phyloP scores from a whole-genome alignment of 2,329 filamentous ascomycete species.

The Triangularia setosa region DNA sequence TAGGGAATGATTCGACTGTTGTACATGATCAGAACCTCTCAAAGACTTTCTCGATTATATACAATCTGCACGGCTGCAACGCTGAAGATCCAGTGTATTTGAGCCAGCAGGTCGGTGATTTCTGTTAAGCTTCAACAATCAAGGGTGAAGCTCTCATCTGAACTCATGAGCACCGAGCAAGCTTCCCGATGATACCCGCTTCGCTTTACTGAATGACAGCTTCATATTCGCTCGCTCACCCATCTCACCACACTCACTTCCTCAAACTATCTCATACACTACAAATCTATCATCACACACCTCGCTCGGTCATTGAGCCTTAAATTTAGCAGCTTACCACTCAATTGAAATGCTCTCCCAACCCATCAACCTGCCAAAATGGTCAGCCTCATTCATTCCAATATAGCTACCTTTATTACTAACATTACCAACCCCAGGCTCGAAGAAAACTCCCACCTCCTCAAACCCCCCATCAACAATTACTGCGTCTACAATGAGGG shows the following conservation, averaged over 20 bases:
- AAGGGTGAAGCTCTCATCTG: neutral
- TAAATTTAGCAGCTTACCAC: no score
- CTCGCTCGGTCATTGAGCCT: neutral
- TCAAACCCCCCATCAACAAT: slow-evolving; percentile 94
- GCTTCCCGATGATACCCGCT: neutral
- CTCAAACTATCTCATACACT: neutral
- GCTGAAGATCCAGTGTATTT: neutral
- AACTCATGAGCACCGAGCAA: neutral
- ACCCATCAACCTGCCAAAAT: slow-evolving; percentile 56
- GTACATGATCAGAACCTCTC: no score
- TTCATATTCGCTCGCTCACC: neutral
- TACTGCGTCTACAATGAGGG: slow-evolving; percentile 90
- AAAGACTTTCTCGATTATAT: neutral
- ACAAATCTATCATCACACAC: neutral
- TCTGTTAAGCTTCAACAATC: neutral
- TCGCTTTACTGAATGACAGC: neutral
- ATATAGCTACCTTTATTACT: neutral
- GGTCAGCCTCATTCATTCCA: slow-evolving; percentile 35
- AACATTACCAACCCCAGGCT: slow-evolving; percentile 56
- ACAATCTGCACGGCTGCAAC: neutral
- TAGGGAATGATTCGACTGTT: neutral
- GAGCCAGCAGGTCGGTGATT: neutral
- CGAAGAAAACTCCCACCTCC: slow-evolving; percentile 82
- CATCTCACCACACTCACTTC: neutral
- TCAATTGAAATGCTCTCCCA: slow-evolving; percentile 44